Evolutionary conservation across 192 early-diverging fungal genomes (phyloP).

Genomic region (Rhizoclosmatium sp.): DNA sequence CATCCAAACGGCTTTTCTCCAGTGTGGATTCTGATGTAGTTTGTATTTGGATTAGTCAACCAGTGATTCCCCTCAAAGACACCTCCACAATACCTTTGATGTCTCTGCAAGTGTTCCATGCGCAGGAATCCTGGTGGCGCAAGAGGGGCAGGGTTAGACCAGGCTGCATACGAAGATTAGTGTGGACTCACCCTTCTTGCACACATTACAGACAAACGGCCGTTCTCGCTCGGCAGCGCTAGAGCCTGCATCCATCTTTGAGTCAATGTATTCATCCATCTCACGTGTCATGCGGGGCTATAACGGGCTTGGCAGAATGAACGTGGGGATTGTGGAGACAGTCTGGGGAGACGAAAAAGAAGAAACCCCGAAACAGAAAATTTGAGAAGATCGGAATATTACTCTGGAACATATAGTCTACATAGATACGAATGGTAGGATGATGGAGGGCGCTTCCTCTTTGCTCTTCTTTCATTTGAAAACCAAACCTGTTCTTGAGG

Average conservation of each 20-base stretch:
- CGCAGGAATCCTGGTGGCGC: constrained; percentile 67
- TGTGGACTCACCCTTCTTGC: not conserved
- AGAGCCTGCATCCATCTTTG: not conserved
- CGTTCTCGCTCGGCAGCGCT: not conserved
- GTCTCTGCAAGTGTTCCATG: constrained; percentile 72
- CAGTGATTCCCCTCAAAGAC: no score
- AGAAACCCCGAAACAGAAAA: not conserved
- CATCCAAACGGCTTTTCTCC: constrained; percentile 88
- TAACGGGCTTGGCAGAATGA: no score
- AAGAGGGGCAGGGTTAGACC: not conserved
- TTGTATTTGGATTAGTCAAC: constrained; percentile 43
- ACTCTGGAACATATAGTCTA: no score
- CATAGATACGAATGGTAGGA: no score
- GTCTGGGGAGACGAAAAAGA: not conserved
- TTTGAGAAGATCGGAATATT: not conserved
- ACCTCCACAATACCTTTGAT: no score
- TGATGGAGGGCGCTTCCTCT: no score
- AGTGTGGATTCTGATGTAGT: constrained; percentile 88
- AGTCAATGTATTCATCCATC: not conserved
- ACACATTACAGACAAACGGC: not conserved
- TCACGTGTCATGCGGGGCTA: not conserved
- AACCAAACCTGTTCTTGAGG: no score
- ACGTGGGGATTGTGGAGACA: not conserved
- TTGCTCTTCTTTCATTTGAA: no score
- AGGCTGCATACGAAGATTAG: not conserved